Evolutionary conservation across 1,284 basidiomycete genomes (phyloP).

Genomic region (Tylopilus orsonianus): DNA sequence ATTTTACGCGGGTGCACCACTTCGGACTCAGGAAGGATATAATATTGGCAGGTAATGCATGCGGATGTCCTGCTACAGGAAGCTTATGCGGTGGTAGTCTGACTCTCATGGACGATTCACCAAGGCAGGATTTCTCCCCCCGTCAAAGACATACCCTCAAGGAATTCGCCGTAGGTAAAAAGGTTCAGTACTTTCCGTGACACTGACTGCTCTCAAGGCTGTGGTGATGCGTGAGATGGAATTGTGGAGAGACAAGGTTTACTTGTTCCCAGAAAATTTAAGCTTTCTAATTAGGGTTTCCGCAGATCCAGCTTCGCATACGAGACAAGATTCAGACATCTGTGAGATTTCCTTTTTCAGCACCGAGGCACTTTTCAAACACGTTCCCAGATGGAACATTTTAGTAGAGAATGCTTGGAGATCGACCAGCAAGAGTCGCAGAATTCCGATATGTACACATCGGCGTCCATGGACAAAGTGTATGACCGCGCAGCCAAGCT

Average conservation of each 20-base stretch:
- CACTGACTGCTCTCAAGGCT: slow-evolving; percentile 42
- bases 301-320: slow-evolving; percentile 83
- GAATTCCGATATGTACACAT: slow-evolving; percentile 31
- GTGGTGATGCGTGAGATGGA: slow-evolving; percentile 97
- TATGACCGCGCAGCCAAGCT: slow-evolving; percentile 87
- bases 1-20: slow-evolving; percentile 91
- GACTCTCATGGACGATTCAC: slow-evolving; percentile 84
- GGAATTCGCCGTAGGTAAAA: slow-evolving; percentile 74
- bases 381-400: slow-evolving; percentile 79
- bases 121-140: slow-evolving; percentile 83
- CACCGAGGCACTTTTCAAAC: background rate
- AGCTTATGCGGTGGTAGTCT: slow-evolving; percentile 45
- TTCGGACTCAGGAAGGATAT: slow-evolving; percentile 86
- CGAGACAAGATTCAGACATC: slow-evolving; percentile 91
- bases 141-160: slow-evolving; percentile 90
- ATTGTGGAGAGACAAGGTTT: slow-evolving; percentile 88
- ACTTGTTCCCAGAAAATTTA: slow-evolving; percentile 6
- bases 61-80: slow-evolving; percentile 3
- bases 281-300: slow-evolving; percentile 3
- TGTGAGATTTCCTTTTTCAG: slow-evolving; percentile 39
- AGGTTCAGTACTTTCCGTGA: background rate
- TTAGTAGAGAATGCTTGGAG: slow-evolving; percentile 92
- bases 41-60: slow-evolving; percentile 78
- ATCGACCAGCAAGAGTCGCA: slow-evolving; percentile 66
- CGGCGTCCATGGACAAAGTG: slow-evolving; percentile 79